These are phyloP conservation scores for Boletus coccyginus DNA, from an alignment of 768 basidiomycete genomes.

Conservation along the genomic window DNA sequence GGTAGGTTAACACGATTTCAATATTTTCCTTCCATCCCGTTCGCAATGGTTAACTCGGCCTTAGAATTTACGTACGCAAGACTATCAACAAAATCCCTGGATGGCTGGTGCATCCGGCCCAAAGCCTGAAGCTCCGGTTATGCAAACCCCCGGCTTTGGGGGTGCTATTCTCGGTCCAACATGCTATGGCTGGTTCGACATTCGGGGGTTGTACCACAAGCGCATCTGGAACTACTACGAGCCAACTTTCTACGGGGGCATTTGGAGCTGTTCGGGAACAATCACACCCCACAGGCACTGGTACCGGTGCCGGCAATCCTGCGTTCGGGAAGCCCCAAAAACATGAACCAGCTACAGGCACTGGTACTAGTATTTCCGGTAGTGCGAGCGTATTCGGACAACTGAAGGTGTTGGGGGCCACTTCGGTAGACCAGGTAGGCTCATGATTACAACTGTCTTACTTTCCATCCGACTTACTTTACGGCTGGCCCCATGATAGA, in stretches of 20 bases:
- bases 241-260: constrained; percentile 20
- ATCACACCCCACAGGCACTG: too few species aligned
- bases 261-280: constrained; percentile 25
- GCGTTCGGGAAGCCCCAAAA: too few species aligned
- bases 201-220: constrained; percentile 23
- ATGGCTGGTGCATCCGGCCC: constrained; percentile 60
- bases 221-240: constrained; percentile 18
- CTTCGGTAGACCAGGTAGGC: constrained; percentile 24
- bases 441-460: background rate
- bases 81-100: constrained; percentile 73
- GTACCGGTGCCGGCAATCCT: too few species aligned
- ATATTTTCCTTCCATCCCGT: constrained; percentile 3
- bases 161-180: constrained; percentile 17
- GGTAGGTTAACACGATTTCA: constrained; percentile 37
- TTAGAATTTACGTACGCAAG: constrained; percentile 73
- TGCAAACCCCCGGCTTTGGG: constrained; percentile 23
- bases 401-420: constrained; percentile 22
- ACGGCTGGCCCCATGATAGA: constrained; percentile 2
- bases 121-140: constrained; percentile 25
- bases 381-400: constrained; percentile 28
- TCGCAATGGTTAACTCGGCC: background rate
- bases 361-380: constrained; percentile 26
- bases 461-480: background rate
- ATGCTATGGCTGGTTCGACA: constrained; percentile 20
- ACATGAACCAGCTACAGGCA: constrained; percentile 13